Percentiles rank a stretch among this genome's conserved stretches.
phyloP scores from a whole-genome alignment of 306 rosid genomes.

The Mucuna pruriens region DNA sequence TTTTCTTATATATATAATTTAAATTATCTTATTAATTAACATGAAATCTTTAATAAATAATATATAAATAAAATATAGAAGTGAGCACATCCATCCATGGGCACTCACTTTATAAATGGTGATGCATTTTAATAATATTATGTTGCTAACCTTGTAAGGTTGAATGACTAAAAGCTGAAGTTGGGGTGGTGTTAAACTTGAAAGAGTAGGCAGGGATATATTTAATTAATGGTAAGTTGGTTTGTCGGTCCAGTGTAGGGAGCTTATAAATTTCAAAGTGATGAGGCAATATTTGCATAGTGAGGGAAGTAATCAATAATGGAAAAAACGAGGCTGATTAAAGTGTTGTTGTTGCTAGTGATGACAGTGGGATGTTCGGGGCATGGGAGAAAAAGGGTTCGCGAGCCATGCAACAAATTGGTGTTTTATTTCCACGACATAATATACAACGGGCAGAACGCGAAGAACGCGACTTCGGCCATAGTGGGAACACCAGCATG shows the following conservation, averaged over 20 bases:
- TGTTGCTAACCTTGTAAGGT: neutral
- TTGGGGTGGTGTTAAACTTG: neutral
- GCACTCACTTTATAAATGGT: too few relatives aligned
- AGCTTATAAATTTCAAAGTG: slow-evolving; percentile 24
- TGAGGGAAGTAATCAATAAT: neutral
- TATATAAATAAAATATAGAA: too few relatives aligned
- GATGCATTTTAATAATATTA: too few relatives aligned
- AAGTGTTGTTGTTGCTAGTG: slow-evolving; percentile 32
- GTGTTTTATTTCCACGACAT: slow-evolving; percentile 24
- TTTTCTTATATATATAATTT: too few relatives aligned
- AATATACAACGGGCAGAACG: slow-evolving; percentile 23
- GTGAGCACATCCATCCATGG: too few relatives aligned
- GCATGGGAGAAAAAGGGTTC: slow-evolving; percentile 29
- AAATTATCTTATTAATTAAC: too few relatives aligned
- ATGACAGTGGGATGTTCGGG: slow-evolving; percentile 21
- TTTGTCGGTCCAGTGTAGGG: neutral
- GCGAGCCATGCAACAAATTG: slow-evolving; percentile 58
- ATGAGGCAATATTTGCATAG: neutral
- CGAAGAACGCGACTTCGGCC: slow-evolving; percentile 28
- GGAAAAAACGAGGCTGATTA: slow-evolving; percentile 13
- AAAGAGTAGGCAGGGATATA: neutral
- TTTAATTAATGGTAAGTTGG: neutral
- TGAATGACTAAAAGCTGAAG: neutral
- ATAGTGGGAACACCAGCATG: slow-evolving; percentile 20
- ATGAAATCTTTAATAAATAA: too few relatives aligned